Base-by-base conservation (phyloP, 2,329 filamentous ascomycete genomes). In the Capronia epimyces region DNA sequence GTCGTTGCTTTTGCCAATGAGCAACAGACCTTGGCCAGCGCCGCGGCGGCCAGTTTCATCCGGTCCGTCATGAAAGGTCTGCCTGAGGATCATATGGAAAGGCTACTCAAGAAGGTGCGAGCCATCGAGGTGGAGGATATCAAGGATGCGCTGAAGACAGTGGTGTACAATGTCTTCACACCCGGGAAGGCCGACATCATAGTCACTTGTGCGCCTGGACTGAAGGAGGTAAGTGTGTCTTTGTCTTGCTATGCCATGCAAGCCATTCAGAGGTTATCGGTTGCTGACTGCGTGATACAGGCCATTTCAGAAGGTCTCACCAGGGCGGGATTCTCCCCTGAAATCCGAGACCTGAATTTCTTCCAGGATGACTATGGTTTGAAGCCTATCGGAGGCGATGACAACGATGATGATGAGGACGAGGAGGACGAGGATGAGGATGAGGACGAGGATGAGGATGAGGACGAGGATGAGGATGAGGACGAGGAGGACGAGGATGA, bases 361-460 rank as follows among this genome's bases (percentile, higher is more conserved):
- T 97, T 95, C 68, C 82, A 94, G 67, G 88, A 96, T 57, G 87
- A 89, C 63, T 97, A 97, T 65, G 91, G 91, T 0, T 71, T 96
- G 41, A 78, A 86, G 66, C 77, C 76, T 2, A 75, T 73, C 1
- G 79, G 77, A 2, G 81, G 77, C 0, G 79, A 81, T 3, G 81
- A 81, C 2, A 80, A 79, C 0, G 75, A 77, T 0, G 79, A 79
- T 0, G 77, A 78, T 0, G 82, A 82, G 0, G 82, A 83, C 0
- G 81, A 83, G 0, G 73, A 75, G 1, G 71, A 71, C 0, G 71
- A 72, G 1, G 69, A 71, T 2, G 71, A 73, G n/a, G n/a, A n/a
- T n/a, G n/a, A n/a, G n/a, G n/a, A n/a, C 0, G 69, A 71, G 5
- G 70, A 69, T 9, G 68, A 71, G 0, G 75, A 78, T 1, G 62